These are phyloP conservation scores for Myxozyma vanderwaltii DNA, from an alignment of 805 yeast species.

Conservation along the genomic window DNA sequence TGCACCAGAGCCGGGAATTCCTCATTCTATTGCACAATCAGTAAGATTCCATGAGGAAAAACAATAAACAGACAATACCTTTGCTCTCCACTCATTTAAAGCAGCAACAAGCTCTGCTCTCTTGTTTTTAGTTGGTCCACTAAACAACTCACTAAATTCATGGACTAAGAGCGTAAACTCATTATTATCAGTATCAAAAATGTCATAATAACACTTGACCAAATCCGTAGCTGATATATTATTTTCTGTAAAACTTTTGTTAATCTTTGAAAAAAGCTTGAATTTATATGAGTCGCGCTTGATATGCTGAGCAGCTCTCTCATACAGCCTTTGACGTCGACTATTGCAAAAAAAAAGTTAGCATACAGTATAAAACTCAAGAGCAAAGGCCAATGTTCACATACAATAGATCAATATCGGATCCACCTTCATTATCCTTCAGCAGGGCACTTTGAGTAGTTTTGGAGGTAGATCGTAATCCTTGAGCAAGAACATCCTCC, in stretches of 20 bases:
- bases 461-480: neutral
- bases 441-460: neutral
- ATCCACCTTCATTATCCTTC: slow-evolving; percentile 1
- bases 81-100: slow-evolving; percentile 23
- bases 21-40: slow-evolving; percentile 3
- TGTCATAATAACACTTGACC: slow-evolving; percentile 19
- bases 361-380: neutral
- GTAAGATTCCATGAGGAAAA: neutral
- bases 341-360: neutral
- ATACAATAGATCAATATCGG: slow-evolving; percentile 8
- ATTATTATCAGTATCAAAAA: slow-evolving; percentile 22
- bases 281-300: slow-evolving; percentile 15
- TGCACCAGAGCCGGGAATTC: slow-evolving; percentile 20
- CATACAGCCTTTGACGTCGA: slow-evolving; percentile 28
- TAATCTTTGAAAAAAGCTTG: slow-evolving; percentile 13
- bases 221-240: slow-evolving; percentile 22
- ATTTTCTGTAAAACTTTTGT: slow-evolving; percentile 11
- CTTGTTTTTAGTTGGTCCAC: neutral
- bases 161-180: slow-evolving; percentile 27
- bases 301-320: slow-evolving; percentile 24
- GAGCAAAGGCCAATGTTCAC: neutral
- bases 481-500: neutral
- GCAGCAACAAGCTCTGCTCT: slow-evolving; percentile 11
- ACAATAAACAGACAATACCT: neutral
- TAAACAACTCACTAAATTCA: slow-evolving; percentile 29